phyloP scores from a whole-genome alignment of 225 moss, liverwort and hornwort genomes.

The Pseudoscleropodium purum region DNA sequence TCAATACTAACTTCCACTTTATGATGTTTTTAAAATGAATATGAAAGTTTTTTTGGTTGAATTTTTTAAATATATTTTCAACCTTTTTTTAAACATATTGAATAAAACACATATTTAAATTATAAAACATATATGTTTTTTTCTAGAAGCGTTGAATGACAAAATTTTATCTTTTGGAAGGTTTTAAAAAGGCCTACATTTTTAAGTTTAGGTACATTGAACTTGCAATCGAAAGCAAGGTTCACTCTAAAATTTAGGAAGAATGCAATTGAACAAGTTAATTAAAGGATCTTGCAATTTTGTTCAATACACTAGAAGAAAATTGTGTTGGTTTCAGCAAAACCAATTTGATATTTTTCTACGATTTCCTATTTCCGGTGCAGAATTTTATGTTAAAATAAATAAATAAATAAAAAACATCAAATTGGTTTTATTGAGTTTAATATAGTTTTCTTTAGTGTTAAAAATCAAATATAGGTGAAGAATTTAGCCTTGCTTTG shows the following conservation, averaged over 20 bases:
- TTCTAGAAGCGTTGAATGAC: background rate
- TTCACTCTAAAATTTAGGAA: background rate
- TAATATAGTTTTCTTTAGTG: no score
- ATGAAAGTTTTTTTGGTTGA: background rate
- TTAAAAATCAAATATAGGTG: background rate
- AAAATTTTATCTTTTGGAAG: background rate
- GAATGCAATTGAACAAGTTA: background rate
- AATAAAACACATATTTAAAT: background rate
- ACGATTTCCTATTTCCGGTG: no score
- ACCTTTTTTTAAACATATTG: background rate
- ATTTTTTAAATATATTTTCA: background rate
- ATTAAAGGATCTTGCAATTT: background rate
- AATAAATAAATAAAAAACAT: no score
- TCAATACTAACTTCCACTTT: accelerated
- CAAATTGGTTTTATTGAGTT: no score
- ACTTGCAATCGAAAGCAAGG: accelerated
- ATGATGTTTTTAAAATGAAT: background rate
- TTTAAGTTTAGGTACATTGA: background rate
- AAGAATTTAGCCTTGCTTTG: background rate
- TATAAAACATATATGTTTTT: background rate
- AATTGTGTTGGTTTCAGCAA: no score
- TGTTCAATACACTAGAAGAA: no score
- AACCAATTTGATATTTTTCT: no score
- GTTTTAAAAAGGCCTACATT: background rate
- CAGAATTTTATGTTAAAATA: no score